These are phyloP conservation scores for Aureobasidium sp. DNA, from an alignment of 2,329 filamentous ascomycete genomes.

Conservation along the genomic window DNA sequence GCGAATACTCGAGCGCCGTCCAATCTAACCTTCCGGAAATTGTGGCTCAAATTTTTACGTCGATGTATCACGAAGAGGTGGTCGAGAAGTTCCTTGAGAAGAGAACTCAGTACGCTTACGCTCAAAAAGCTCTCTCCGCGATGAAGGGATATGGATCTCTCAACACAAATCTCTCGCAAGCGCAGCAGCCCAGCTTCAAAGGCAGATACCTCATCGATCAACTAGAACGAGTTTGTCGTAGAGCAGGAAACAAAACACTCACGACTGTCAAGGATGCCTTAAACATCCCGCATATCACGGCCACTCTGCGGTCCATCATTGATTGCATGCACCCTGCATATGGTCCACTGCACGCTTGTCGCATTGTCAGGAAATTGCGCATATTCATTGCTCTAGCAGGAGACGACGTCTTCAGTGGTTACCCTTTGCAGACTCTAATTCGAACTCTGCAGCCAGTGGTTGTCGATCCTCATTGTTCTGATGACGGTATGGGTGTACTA, in stretches of 20 bases:
- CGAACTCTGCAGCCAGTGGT: constrained; percentile 73
- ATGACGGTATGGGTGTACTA: constrained; percentile 80
- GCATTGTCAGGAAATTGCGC: constrained; percentile 77
- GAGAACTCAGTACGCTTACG: constrained; percentile 46
- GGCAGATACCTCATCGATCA: constrained; percentile 69
- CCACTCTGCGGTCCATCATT: constrained; percentile 61
- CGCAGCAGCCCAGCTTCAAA: constrained; percentile 81
- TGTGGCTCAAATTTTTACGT: constrained; percentile 66
- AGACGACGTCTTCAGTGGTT: constrained; percentile 61
- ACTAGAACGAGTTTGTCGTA: constrained; percentile 68
- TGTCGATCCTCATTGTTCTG: constrained; percentile 76
- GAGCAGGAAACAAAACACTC: constrained; percentile 63
- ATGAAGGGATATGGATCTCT: constrained; percentile 67
- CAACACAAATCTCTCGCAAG: constrained; percentile 57
- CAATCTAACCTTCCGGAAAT: constrained; percentile 68
- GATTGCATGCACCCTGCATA: constrained; percentile 75
- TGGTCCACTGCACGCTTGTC: constrained; percentile 79
- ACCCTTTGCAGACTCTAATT: constrained; percentile 84
- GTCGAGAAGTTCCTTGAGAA: constrained; percentile 50
- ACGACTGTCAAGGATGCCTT: constrained; percentile 48
- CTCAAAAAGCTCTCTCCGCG: constrained; percentile 56
- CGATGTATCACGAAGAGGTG: constrained; percentile 63
- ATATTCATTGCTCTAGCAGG: constrained; percentile 75
- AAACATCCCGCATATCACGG: constrained; percentile 24
- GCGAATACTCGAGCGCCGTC: constrained; percentile 53